These are phyloP conservation scores for Calonectria ilicicola DNA, from an alignment of 2,329 filamentous ascomycete genomes.

Conservation along the genomic window DNA sequence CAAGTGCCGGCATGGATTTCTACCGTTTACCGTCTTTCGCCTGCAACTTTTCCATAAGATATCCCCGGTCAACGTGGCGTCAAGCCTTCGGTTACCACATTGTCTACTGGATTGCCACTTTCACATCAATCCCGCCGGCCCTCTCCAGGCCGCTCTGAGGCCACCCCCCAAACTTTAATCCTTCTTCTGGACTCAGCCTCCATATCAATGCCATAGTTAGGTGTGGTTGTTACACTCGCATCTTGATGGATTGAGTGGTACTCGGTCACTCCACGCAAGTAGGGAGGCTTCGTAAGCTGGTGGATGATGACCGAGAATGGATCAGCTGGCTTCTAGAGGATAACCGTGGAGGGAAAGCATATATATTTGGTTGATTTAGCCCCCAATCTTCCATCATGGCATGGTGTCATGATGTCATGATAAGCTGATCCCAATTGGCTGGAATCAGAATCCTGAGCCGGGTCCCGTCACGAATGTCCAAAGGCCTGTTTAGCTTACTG, in stretches of 20 bases:
- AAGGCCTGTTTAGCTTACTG: not conserved
- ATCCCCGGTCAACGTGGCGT: slow-evolving; percentile 31
- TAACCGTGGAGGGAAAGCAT: not conserved
- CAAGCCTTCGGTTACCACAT: slow-evolving; percentile 36
- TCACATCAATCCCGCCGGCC: not conserved
- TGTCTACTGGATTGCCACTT: slow-evolving; percentile 21
- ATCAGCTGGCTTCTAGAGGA: not conserved
- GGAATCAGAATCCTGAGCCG: not conserved
- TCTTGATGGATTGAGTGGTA: not conserved
- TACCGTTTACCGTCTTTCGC: not conserved
- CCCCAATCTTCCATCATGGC: not conserved
- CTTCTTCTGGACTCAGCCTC: slow-evolving; percentile 8
- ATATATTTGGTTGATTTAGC: not conserved
- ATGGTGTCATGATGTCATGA: not conserved
- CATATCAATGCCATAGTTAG: not conserved
- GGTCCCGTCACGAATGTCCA: not conserved
- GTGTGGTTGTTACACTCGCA: not conserved
- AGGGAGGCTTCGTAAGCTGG: not conserved
- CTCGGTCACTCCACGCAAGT: not conserved
- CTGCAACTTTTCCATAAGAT: not conserved
- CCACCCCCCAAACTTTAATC: slow-evolving; percentile 26
- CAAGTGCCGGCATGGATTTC: not conserved
- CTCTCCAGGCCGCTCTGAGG: not conserved
- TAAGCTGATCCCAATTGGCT: not conserved
- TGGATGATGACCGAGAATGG: not conserved